These are phyloP conservation scores for Phytophthora cactorum DNA, from an alignment of 352 stramenopile genomes.

Conservation along the genomic window DNA sequence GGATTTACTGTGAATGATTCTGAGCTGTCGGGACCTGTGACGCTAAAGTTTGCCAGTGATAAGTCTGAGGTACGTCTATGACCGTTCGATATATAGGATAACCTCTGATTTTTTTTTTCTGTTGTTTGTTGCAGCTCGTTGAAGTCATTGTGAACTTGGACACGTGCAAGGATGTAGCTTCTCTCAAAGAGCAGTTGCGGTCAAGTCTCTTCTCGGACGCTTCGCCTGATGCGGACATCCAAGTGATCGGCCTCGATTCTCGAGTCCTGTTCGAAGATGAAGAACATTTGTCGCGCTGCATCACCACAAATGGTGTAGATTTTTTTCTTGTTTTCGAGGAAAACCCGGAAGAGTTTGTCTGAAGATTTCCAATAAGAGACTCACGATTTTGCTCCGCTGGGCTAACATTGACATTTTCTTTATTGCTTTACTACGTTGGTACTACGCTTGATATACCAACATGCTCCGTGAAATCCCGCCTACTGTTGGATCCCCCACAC, in stretches of 20 bases:
- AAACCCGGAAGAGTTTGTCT: conserved; percentile 30
- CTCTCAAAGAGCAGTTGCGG: conserved; percentile 26
- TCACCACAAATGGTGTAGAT: conserved; percentile 29
- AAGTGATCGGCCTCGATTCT: conserved; percentile 31
- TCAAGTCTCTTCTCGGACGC: conserved; percentile 23
- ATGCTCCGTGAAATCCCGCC: background rate
- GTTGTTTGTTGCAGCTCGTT: conserved; percentile 25
- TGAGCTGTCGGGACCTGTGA: conserved; percentile 4
- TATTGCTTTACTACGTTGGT: too few relatives aligned
- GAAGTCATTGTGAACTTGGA: conserved; percentile 24
- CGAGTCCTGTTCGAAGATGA: conserved; percentile 23
- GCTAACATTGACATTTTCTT: too few relatives aligned
- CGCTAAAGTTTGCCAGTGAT: conserved; percentile 38
- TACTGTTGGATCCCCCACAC: conserved; percentile 21
- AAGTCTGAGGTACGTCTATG: conserved; percentile 29
- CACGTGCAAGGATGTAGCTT: conserved; percentile 21
- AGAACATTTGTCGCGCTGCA: conserved; percentile 25
- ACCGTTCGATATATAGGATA: background rate
- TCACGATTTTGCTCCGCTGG: too few relatives aligned
- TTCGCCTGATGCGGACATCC: conserved; percentile 9
- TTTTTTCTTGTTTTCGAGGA: conserved; percentile 40
- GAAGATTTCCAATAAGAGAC: background rate
- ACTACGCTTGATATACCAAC: too few relatives aligned
- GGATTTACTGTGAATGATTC: background rate
- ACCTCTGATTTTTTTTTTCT: background rate